Base-by-base conservation (phyloP, 129 eudicot genomes). In the Gnaphalium uliginosum region DNA sequence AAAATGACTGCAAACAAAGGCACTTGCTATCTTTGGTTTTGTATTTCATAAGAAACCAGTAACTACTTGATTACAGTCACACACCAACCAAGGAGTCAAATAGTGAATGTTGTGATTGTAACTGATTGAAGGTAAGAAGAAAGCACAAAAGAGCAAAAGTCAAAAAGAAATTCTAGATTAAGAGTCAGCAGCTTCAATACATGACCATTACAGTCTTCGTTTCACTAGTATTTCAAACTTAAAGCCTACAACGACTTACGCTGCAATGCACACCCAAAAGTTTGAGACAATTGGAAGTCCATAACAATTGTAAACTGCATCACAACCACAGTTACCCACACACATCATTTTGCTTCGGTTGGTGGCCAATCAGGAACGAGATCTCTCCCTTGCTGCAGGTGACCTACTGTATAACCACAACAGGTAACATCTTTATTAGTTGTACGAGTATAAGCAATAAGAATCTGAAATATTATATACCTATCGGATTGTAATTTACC, bases 311-410 rank as follows among this genome's bases (percentile, higher is more conserved):
- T 29, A 63, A 63, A 63, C 24, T 63, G 39, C 17, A 63, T 25
- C 39, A 26, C 11, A 14, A 26, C 37, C 33, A 61, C 67, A 59
- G 24, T 17, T 14, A n/a, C 43, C 68, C 2, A 29, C 68, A 29
- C 29, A 11, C 23, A 63, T 17, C 33, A 29, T 18, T 14, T 6
- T 3, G 19, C 14, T 29, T 29, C 18, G 14, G 68, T 56, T 63
- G 68, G 68, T 4, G 32, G 41, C 63, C 37, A 30, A 64, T 79
- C 78, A 79, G 4, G 90, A 85, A 13, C 74, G 73, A 17, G 90
- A 86, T 76, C 91, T 87, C 78, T 76, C 90, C 10, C 86, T 81
- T 13, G 75, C 87, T 48, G n/a, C 61, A 0, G 91, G 88, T 8
- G 92, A 83, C 41, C 85, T 79, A 73, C 92, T 89, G 92, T 81